A percentile compares a stretch with the other conserved stretches of the same genome.
These are phyloP conservation scores for Senecio squalidus DNA, from an alignment of 140 eudicot species.

Conservation along the genomic window DNA sequence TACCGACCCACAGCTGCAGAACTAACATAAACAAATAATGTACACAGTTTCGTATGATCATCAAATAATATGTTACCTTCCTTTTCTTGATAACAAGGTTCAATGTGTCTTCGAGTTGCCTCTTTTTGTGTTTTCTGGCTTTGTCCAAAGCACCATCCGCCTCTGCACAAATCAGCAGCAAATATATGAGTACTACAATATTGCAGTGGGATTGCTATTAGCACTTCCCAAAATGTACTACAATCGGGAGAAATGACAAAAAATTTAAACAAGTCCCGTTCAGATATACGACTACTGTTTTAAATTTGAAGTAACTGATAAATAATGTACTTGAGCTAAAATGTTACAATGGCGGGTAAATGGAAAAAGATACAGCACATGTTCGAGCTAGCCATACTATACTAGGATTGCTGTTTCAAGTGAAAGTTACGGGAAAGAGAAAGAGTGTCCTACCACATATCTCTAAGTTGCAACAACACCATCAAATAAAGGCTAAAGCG, in stretches of 20 bases:
- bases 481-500: too few species aligned
- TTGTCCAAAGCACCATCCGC: constrained; percentile 97
- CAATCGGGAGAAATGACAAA: background rate
- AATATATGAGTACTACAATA: background rate
- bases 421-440: too few species aligned
- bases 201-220: background rate
- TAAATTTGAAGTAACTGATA: too few species aligned
- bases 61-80: constrained; percentile 49
- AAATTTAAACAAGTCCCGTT: too few species aligned
- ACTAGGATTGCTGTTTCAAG: too few species aligned
- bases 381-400: too few species aligned
- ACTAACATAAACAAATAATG: background rate
- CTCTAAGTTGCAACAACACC: too few species aligned
- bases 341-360: too few species aligned
- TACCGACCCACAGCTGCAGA: background rate
- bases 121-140: constrained; percentile 95
- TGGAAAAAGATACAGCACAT: too few species aligned
- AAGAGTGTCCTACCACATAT: too few species aligned
- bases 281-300: too few species aligned
- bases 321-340: too few species aligned
- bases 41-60: background rate
- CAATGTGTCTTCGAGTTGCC: constrained; percentile 93
- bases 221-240: background rate
- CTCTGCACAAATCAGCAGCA: constrained; percentile 50
- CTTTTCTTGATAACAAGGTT: constrained; percentile 86